A percentile compares a stretch with the other conserved stretches of the same genome.
Evolutionary conservation across 345 rosid species (phyloP).

Genomic region (Aurinia saxatilis): DNA sequence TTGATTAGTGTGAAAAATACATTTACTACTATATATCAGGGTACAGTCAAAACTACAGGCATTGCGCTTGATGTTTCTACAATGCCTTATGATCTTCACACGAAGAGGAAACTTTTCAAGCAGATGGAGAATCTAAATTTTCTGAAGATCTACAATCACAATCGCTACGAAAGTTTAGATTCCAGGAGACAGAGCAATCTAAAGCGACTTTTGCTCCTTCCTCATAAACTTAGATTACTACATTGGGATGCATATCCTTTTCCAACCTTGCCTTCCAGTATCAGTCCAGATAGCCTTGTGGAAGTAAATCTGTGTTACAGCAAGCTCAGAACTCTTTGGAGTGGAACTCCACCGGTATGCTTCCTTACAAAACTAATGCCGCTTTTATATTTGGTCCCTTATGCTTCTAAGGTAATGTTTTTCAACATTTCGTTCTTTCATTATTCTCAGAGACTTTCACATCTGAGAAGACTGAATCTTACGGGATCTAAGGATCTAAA

Average conservation of each 20-base stretch:
- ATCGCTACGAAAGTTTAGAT: background rate
- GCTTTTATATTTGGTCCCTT: no score
- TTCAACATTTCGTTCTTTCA: background rate
- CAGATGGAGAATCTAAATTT: constrained; percentile 1
- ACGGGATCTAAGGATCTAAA: background rate
- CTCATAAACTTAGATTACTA: no score
- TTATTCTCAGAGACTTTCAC: background rate
- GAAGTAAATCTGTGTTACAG: background rate
- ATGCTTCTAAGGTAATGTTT: background rate
- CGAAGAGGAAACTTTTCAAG: background rate
- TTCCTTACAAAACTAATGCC: no score
- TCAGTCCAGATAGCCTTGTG: background rate
- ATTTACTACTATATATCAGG: background rate
- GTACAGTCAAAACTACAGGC: background rate
- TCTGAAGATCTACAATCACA: background rate
- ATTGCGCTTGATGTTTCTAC: background rate
- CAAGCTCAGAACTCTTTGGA: background rate
- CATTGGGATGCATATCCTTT: constrained; percentile 14
- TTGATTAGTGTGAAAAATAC: background rate
- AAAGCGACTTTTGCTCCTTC: background rate
- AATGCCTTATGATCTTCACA: background rate
- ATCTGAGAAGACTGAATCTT: background rate
- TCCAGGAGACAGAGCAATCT: background rate
- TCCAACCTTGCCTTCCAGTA: background rate
- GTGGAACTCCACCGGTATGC: background rate